Evolutionary conservation across 192 early-diverging fungal genomes (phyloP).

Genomic region (Physocladia obscura): DNA sequence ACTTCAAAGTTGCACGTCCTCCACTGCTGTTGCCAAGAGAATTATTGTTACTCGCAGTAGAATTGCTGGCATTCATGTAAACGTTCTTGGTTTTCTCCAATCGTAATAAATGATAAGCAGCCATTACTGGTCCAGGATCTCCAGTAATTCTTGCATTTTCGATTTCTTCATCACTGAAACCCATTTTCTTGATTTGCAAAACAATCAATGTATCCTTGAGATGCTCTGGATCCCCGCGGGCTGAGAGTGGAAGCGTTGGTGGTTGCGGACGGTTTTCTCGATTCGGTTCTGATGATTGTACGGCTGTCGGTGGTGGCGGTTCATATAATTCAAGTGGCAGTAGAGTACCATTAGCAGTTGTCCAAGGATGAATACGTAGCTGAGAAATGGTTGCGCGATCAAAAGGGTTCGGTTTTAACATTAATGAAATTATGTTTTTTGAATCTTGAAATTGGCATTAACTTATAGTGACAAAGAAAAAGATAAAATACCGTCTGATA

Average conservation of each 20-base stretch:
- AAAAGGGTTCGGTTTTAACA: constrained; percentile 33
- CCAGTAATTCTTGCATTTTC: constrained; percentile 17
- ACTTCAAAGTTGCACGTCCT: not conserved
- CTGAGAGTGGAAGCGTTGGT: not conserved
- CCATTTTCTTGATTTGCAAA: constrained; percentile 5
- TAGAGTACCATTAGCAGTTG: constrained; percentile 28
- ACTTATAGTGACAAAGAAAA: not conserved
- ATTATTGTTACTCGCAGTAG: no score
- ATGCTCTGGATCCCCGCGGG: constrained; percentile 10
- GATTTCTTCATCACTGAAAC: constrained; percentile 22
- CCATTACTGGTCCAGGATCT: constrained; percentile 30
- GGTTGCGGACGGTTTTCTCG: not conserved
- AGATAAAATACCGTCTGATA: constrained; percentile 34
- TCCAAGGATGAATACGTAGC: constrained; percentile 38
- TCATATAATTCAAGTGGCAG: constrained; percentile 30
- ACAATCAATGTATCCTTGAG: not conserved
- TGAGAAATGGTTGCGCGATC: constrained; percentile 27
- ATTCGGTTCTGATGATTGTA: no score
- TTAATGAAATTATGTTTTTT: constrained; percentile 32
- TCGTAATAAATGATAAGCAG: constrained; percentile 27
- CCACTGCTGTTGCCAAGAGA: not conserved
- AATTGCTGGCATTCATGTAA: no score
- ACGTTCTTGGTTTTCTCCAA: constrained; percentile 19
- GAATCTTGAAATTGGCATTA: constrained; percentile 12
- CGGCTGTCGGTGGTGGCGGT: not conserved